These are phyloP conservation scores for Russula lepida DNA, from an alignment of 768 basidiomycete genomes.

Conservation along the genomic window DNA sequence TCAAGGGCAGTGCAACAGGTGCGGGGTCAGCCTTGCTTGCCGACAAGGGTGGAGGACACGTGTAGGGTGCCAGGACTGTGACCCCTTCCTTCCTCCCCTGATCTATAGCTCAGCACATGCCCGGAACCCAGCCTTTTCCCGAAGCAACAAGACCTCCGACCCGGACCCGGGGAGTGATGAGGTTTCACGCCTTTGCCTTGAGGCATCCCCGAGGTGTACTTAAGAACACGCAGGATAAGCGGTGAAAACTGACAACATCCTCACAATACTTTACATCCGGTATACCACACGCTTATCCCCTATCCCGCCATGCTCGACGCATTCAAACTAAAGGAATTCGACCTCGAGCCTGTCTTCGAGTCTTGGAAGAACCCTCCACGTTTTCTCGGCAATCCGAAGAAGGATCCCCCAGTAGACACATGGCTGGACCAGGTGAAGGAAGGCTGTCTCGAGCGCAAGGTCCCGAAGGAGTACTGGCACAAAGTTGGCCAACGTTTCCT, in stretches of 20 bases:
- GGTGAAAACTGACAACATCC: neutral
- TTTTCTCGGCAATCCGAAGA: conserved; percentile 61
- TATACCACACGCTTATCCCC: neutral
- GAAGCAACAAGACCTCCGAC: neutral
- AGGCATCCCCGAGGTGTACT: conserved; percentile 8
- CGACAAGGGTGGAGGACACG: conserved; percentile 9
- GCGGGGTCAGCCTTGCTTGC: neutral
- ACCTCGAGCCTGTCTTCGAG: conserved; percentile 59
- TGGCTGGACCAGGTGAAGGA: conserved; percentile 67
- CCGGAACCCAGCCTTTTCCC: conserved; percentile 8
- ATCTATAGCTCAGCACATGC: conserved; percentile 8
- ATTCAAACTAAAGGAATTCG: conserved; percentile 73
- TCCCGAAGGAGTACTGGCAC: conserved; percentile 78
- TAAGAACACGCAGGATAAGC: neutral
- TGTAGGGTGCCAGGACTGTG: neutral
- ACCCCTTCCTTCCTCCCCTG: conserved; percentile 1
- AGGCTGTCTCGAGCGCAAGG: conserved; percentile 60
- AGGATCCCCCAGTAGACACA: conserved; percentile 59
- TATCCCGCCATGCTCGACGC: conserved; percentile 45
- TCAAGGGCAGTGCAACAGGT: conserved; percentile 11
- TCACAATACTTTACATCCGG: neutral
- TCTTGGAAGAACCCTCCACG: conserved; percentile 59
- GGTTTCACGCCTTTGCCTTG: conserved; percentile 9
- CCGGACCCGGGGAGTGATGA: neutral
- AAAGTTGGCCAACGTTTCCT: conserved; percentile 72